Evolutionary conservation across 1,139 yeast species (phyloP), one percentile per base, ranked within the genome.

Genomic region (Zygoascus sp.): DNA sequence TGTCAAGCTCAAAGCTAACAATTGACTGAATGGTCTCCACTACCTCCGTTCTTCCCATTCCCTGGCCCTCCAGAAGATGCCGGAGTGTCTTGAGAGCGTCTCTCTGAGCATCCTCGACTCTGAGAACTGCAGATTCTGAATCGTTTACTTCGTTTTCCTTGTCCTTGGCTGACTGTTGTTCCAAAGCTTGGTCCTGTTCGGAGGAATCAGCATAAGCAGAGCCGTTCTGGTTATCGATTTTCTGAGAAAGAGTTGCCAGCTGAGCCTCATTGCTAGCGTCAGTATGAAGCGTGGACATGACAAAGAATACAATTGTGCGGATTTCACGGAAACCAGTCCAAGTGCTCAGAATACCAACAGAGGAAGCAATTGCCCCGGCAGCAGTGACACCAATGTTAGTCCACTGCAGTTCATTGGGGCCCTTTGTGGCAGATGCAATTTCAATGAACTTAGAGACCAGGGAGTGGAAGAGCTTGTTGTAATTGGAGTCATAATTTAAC

Each of bases 401-500:
- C 82, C 83, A 77, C 49, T 76, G 80, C 30, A 66, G 57, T 38
- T 58, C 60, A 55, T 72, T 73, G 11, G 79, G 74, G 1, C 52
- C 62, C 9, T 53, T 27, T 4, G 52, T 42, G 7, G 46, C 28
- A 15, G 53, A 46, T 13, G 56, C 53, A 27, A 60, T 42, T 10
- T 50, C 47, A 9, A 56, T 45, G 42, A 54, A 59, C 42, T 54
- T 50, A 10, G 51, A 44, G 3, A 68, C 57, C 37, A 83, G 68
- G 6, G 57, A 55, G 30, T 73, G 64, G 57, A 85, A 77, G 34
- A 69, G 60, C 51, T 71, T 69, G 10, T 83, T 76, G 57, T 85
- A 83, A 16, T 65, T 73, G 34, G 77, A 68, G 64, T 87, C 92
- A 34, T 95, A 95, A 15, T 81, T 73, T 57, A 87, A 81, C 42